Percentiles rank a stretch among this genome's conserved stretches.
phyloP scores from a whole-genome alignment of 331 rosid species.

The Pyracantha coccinea region DNA sequence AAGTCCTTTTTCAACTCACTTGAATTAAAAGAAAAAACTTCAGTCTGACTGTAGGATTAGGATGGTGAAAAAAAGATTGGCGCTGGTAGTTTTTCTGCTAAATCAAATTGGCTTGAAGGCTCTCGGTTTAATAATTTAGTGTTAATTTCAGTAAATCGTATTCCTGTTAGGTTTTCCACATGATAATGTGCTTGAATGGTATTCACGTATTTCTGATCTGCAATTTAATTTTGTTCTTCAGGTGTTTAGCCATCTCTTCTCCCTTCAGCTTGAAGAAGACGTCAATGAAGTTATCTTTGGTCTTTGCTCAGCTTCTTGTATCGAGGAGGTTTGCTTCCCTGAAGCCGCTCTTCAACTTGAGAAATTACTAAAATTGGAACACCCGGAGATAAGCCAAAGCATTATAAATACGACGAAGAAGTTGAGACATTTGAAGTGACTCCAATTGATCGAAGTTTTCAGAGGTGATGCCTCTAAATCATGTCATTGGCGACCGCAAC shows the following conservation, averaged over 20 bases:
- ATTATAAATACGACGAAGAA: conserved; percentile 47
- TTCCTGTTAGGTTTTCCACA: neutral
- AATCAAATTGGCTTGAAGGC: neutral
- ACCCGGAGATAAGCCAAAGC: conserved; percentile 62
- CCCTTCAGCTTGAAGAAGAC: conserved; percentile 85
- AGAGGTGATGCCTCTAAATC: too few species aligned
- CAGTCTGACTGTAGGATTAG: neutral
- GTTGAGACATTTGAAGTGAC: conserved; percentile 49
- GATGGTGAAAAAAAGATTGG: neutral
- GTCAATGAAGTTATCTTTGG: conserved; percentile 87
- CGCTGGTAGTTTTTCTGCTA: neutral
- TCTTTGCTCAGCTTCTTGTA: conserved; percentile 45
- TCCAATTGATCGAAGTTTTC: neutral
- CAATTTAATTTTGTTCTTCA: conserved; percentile 19
- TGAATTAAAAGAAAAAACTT: neutral
- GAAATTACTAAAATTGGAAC: conserved; percentile 55
- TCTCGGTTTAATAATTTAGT: neutral
- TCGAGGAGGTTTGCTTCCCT: conserved; percentile 38
- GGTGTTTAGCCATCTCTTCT: conserved; percentile 71
- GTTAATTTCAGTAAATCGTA: neutral
- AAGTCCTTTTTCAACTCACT: neutral
- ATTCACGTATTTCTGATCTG: neutral
- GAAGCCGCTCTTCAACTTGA: conserved; percentile 63
- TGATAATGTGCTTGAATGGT: neutral
- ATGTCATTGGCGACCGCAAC: neutral